Evolutionary conservation across 768 basidiomycete species (phyloP).

Genomic region (Heimioporus sp.): DNA sequence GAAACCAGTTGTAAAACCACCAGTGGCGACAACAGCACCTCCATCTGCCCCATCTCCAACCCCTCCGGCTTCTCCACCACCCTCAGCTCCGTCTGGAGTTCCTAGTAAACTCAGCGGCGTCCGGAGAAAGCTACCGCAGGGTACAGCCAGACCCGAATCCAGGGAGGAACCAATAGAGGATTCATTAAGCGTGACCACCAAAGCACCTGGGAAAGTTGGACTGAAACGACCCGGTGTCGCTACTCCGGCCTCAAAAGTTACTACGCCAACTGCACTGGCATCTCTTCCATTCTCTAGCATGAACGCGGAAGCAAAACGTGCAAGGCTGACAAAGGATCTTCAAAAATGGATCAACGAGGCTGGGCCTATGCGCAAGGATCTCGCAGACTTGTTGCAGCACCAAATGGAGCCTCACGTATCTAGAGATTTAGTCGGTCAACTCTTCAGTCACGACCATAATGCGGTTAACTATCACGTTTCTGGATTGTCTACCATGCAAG

Average conservation of each 20-base stretch:
- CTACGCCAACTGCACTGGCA: slow-evolving; percentile 32
- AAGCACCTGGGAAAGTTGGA: slow-evolving; percentile 37
- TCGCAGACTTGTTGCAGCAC: slow-evolving; percentile 78
- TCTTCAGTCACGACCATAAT: slow-evolving; percentile 96
- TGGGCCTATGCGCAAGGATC: slow-evolving; percentile 80
- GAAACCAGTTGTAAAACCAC: slow-evolving; percentile 27
- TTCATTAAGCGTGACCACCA: slow-evolving; percentile 23
- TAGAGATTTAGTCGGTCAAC: slow-evolving; percentile 66
- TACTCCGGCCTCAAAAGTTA: slow-evolving; percentile 28
- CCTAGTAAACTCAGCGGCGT: slow-evolving; percentile 58
- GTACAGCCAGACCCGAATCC: slow-evolving; percentile 48
- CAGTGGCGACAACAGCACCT: slow-evolving; percentile 17
- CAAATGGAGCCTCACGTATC: slow-evolving; percentile 90
- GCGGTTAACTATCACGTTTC: slow-evolving; percentile 88
- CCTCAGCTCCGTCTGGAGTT: slow-evolving; percentile 26
- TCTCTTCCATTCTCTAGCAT: slow-evolving; percentile 34
- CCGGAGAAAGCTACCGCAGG: slow-evolving; percentile 68
- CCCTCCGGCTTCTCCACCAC: slow-evolving; percentile 43
- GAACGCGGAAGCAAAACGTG: slow-evolving; percentile 50
- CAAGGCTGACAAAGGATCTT: slow-evolving; percentile 70
- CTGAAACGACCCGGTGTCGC: slow-evolving; percentile 45
- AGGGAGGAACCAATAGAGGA: slow-evolving; percentile 39
- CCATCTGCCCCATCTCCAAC: slow-evolving; percentile 37
- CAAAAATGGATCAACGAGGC: slow-evolving; percentile 85
- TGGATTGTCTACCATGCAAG: slow-evolving; percentile 72